These are phyloP conservation scores for Lasiodiplodia theobromae DNA, from an alignment of 2,329 filamentous ascomycete species.

Conservation along the genomic window DNA sequence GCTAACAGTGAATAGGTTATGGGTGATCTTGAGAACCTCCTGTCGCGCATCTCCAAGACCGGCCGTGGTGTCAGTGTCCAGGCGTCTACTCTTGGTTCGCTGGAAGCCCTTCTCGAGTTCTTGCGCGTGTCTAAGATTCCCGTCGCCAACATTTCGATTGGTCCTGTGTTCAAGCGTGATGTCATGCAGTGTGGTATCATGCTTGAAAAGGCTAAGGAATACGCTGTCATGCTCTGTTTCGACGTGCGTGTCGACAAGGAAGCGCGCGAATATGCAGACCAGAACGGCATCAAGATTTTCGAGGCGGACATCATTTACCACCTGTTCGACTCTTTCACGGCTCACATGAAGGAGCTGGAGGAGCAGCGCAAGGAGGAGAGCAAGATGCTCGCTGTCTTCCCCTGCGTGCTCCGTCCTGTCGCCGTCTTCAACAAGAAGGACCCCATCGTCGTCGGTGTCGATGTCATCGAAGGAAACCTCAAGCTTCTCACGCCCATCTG, in stretches of 20 bases:
- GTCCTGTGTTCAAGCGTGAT: slow-evolving; percentile 96
- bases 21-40: slow-evolving; percentile 87
- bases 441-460: slow-evolving; percentile 93
- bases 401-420: slow-evolving; percentile 86
- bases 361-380: slow-evolving; percentile 96
- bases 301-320: slow-evolving; percentile 99
- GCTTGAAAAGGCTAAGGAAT: slow-evolving; percentile 94
- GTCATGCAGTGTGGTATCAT: slow-evolving; percentile 93
- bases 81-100: slow-evolving; percentile 93
- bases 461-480: slow-evolving; percentile 90
- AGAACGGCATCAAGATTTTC: slow-evolving; percentile 96
- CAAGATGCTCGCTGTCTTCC: slow-evolving; percentile 96
- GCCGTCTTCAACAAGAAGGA: slow-evolving; percentile 98
- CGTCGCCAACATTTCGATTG: slow-evolving; percentile 95
- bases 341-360: slow-evolving; percentile 85
- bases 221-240: slow-evolving; percentile 99
- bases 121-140: slow-evolving; percentile 95
- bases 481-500: slow-evolving; percentile 89
- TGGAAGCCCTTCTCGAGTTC: slow-evolving; percentile 96
- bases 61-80: slow-evolving; percentile 96
- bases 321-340: slow-evolving; percentile 94
- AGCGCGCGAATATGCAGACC: slow-evolving; percentile 86
- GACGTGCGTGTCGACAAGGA: slow-evolving; percentile 99
- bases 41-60: slow-evolving; percentile 89
- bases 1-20: slow-evolving; percentile 64